Conservation (phyloP, 768 basidiomycete genomes). For the Austroboletus festivus region DNA sequence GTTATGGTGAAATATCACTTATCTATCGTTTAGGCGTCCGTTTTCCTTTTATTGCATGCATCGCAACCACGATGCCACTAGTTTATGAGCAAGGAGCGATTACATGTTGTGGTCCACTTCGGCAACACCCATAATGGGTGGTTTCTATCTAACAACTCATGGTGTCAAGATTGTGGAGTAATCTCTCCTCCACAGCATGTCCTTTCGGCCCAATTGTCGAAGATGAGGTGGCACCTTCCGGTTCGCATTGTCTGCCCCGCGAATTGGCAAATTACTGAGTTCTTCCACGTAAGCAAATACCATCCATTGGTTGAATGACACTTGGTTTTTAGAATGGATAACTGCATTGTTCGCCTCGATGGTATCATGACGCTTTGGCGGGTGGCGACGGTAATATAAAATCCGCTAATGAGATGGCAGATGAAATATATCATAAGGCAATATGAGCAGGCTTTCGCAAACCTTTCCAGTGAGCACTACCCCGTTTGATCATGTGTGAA, state of each 20-base stretch:
- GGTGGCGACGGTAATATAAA: conserved; percentile 30
- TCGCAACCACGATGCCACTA: background rate
- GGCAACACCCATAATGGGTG: no score
- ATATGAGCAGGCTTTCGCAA: conserved; percentile 33
- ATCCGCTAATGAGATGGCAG: background rate
- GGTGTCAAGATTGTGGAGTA: background rate
- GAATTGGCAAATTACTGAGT: background rate
- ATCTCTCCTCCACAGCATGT: conserved; percentile 5
- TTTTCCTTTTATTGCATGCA: background rate
- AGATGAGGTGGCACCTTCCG: background rate
- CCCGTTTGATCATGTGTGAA: background rate
- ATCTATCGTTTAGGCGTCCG: background rate
- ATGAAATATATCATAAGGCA: background rate
- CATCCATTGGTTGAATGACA: conserved; percentile 8
- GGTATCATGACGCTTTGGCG: conserved; percentile 21
- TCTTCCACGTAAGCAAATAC: conserved; percentile 5
- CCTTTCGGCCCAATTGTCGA: conserved; percentile 3
- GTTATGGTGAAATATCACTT: conserved; percentile 32
- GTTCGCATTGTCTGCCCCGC: conserved; percentile 13
- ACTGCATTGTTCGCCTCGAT: conserved; percentile 21
- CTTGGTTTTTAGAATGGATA: conserved; percentile 7
- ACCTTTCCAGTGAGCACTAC: conserved; percentile 26
- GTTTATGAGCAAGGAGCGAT: background rate
- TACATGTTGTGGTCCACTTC: no score
- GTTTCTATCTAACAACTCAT: background rate